Evolutionary conservation across 2,329 filamentous ascomycete species (phyloP), one percentile per base, ranked within the genome.

Genomic region (Pseudopyricularia cyperi): DNA sequence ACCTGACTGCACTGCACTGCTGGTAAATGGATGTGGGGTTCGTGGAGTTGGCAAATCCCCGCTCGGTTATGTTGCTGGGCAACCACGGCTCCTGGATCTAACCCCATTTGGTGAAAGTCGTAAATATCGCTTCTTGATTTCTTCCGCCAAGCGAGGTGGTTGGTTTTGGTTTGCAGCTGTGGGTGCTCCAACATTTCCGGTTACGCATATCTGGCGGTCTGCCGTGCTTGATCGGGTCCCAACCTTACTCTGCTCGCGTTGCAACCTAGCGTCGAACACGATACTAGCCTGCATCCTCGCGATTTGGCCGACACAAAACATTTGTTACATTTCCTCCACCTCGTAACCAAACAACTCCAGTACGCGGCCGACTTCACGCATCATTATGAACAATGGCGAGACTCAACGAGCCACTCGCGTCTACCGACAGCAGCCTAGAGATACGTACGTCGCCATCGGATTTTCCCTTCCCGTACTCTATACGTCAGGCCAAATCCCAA

Each of bases 321-420:
- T 24, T 7, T 42, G 3, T 24, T 44, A 6, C 11, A 44, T 6
- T 44, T 26, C 12, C 19, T 26, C 15, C 5, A 24, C 24, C 12
- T 7, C 11, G 39, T 44, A 44, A 44, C 22, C 39, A 44, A 44
- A 19, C 7, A 44, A 19, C 7, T 44, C 24, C 24, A 12, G 24
- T 12, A 11, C 39, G 24, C 17, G 24, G 19, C 39, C 19, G 11
- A 17, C 22, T 12, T 22, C 42, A 46, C 33, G 15, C 33, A 37
- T 50, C 33, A 50, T 30, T 50, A 66, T 68, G 72, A 71, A 65
- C 67, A 61, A 91, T 91, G 87, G 87, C 87, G 70, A 79, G 86
- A 71, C 76, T 91, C 59, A 90, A 90, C 71, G 86, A 89, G 73
- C 77, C 79, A 63, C 75, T 80, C 57, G 70, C 76, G 69, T 77